phyloP scores from a whole-genome alignment of 2,329 filamentous ascomycete species.

The Celoporthe dispersa region DNA sequence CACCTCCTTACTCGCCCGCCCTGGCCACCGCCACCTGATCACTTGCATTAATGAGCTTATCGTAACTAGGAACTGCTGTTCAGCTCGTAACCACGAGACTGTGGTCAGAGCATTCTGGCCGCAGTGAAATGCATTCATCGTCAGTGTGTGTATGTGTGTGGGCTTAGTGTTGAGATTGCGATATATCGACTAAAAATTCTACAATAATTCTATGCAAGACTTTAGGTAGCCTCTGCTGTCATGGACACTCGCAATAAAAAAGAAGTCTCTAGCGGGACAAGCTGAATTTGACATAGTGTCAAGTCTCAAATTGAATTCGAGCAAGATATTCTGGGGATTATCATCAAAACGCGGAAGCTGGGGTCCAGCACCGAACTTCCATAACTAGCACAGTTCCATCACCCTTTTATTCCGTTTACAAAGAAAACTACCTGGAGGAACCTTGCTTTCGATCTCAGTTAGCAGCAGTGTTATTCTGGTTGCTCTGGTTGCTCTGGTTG shows the following conservation, averaged over 20 bases:
- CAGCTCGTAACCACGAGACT: neutral
- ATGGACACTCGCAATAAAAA: neutral
- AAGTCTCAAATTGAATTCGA: neutral
- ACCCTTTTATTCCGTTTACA: neutral
- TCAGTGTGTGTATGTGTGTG: no score
- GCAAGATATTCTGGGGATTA: neutral
- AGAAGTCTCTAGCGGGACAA: neutral
- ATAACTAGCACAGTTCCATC: neutral
- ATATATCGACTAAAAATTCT: no score
- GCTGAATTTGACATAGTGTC: neutral
- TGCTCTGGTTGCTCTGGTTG: neutral
- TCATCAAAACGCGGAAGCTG: neutral
- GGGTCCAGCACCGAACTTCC: slow-evolving; percentile 4
- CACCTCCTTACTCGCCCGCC: neutral
- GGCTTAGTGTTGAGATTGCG: no score
- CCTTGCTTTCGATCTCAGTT: neutral
- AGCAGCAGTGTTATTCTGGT: neutral
- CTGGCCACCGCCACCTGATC: neutral
- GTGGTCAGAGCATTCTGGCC: neutral
- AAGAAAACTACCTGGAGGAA: no score
- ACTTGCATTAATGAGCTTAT: neutral
- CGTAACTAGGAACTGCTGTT: neutral
- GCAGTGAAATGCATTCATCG: neutral
- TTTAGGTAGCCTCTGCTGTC: no score
- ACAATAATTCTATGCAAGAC: no score